Percentiles rank a stretch among this genome's conserved stretches.
These are phyloP conservation scores for Microthyrium microscopicum DNA, from an alignment of 2,329 filamentous ascomycete species.

Conservation along the genomic window DNA sequence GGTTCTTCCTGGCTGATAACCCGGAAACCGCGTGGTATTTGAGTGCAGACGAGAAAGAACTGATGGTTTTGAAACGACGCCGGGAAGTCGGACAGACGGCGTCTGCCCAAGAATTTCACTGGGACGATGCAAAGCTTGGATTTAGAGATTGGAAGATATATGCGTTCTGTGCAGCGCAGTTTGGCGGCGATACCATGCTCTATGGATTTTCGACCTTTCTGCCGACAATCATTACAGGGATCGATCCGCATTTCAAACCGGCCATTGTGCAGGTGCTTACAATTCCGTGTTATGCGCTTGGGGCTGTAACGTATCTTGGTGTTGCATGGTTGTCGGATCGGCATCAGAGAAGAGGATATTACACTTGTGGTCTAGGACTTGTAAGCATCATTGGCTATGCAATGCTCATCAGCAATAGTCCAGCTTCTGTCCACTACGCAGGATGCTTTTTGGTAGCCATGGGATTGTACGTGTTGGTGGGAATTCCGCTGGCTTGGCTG, in stretches of 20 bases:
- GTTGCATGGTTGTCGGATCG: constrained; percentile 52
- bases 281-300: constrained; percentile 60
- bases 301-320: constrained; percentile 51
- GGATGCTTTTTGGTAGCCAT: constrained; percentile 61
- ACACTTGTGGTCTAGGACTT: constrained; percentile 43
- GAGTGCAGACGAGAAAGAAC: constrained; percentile 38
- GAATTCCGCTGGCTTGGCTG: constrained; percentile 40
- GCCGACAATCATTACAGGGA: constrained; percentile 58
- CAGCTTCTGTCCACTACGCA: constrained; percentile 52
- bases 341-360: constrained; percentile 47
- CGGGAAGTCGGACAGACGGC: constrained; percentile 32
- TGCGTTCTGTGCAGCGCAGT: constrained; percentile 51
- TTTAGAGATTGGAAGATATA: constrained; percentile 64
- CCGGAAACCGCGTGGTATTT: constrained; percentile 49
- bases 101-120: constrained; percentile 37
- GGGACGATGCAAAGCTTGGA: constrained; percentile 47
- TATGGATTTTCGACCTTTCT: constrained; percentile 67
- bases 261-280: constrained; percentile 60
- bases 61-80: constrained; percentile 35
- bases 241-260: constrained; percentile 43
- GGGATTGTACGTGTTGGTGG: constrained; percentile 48
- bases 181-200: constrained; percentile 59
- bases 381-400: constrained; percentile 54
- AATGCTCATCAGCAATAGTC: constrained; percentile 43
- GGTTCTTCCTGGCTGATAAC: constrained; percentile 46